phyloP scores from a whole-genome alignment of 495 filamentous ascomycete genomes.

The Aspergillus heteromorphus region DNA sequence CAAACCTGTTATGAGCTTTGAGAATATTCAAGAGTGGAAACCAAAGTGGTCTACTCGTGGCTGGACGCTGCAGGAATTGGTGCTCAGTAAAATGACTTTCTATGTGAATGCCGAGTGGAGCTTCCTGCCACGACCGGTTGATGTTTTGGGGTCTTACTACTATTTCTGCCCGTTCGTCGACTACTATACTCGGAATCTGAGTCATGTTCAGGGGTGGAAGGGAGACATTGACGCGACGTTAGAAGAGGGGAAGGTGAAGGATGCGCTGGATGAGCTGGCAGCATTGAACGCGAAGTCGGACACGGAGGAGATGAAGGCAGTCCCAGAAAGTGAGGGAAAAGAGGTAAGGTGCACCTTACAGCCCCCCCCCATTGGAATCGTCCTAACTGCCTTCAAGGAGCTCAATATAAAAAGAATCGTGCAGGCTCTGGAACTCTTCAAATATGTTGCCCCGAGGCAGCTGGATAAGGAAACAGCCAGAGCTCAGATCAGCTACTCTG shows the following conservation, averaged over 20 bases:
- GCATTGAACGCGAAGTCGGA: constrained; percentile 7
- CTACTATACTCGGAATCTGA: constrained; percentile 17
- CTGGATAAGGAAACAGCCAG: not conserved
- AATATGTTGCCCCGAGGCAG: not conserved
- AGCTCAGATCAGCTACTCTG: not conserved
- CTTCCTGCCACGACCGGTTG: constrained; percentile 27
- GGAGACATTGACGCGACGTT: not conserved
- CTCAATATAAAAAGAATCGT: not conserved
- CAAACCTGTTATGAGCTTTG: not conserved
- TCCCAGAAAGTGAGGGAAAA: not conserved
- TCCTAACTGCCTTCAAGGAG: not conserved
- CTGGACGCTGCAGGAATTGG: constrained; percentile 47
- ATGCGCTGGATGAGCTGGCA: not conserved
- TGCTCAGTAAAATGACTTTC: constrained; percentile 42
- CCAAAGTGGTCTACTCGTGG: constrained; percentile 36
- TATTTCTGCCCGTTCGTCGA: constrained; percentile 32
- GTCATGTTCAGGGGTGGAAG: not conserved
- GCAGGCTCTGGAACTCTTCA: not conserved
- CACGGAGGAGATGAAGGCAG: not conserved
- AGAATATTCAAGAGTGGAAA: not conserved
- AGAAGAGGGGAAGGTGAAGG: not conserved
- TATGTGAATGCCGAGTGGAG: constrained; percentile 38
- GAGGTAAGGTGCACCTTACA: not conserved
- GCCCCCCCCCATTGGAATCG: not conserved
- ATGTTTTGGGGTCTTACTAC: constrained; percentile 36